Conservation (phyloP, 2,329 filamentous ascomycete genomes). For the Bipolaris gigantea region DNA sequence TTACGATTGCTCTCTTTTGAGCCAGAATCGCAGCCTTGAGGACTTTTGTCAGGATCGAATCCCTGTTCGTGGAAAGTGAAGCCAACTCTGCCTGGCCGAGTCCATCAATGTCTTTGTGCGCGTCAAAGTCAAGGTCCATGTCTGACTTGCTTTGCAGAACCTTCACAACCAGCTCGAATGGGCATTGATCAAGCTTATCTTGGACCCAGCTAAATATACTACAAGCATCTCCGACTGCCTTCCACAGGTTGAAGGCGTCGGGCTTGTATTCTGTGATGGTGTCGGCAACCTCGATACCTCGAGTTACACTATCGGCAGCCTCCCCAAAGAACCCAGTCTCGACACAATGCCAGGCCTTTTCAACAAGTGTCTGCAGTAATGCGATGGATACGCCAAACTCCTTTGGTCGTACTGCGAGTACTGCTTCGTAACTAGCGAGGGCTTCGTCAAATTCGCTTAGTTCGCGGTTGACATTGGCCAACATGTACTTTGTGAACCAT, state of each 20-base stretch:
- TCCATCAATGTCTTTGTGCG: conserved; percentile 71
- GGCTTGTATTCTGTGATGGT: conserved; percentile 62
- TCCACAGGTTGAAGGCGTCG: conserved; percentile 93
- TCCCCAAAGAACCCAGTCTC: conserved; percentile 87
- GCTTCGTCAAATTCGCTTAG: conserved; percentile 87
- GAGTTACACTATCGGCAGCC: conserved; percentile 68
- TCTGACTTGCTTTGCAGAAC: conserved; percentile 59
- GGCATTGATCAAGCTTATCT: conserved; percentile 65
- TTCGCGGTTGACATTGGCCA: conserved; percentile 91
- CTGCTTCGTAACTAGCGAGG: conserved; percentile 72
- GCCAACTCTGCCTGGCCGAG: conserved; percentile 50
- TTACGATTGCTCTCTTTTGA: conserved; percentile 81
- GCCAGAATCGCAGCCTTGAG: conserved; percentile 76
- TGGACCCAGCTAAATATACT: conserved; percentile 81
- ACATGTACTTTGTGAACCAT: conserved; percentile 97
- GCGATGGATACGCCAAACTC: conserved; percentile 90
- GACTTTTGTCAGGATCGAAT: conserved; percentile 54
- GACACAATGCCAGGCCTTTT: conserved; percentile 75
- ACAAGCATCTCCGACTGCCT: conserved; percentile 84
- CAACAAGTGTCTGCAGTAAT: conserved; percentile 82
- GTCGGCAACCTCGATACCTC: conserved; percentile 69
- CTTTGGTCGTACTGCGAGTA: conserved; percentile 66
- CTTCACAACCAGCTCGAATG: conserved; percentile 57
- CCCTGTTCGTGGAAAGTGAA: conserved; percentile 20
- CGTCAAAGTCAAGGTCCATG: conserved; percentile 56